Base-by-base conservation (phyloP, 768 basidiomycete species). In the Leccinum imitatum region DNA sequence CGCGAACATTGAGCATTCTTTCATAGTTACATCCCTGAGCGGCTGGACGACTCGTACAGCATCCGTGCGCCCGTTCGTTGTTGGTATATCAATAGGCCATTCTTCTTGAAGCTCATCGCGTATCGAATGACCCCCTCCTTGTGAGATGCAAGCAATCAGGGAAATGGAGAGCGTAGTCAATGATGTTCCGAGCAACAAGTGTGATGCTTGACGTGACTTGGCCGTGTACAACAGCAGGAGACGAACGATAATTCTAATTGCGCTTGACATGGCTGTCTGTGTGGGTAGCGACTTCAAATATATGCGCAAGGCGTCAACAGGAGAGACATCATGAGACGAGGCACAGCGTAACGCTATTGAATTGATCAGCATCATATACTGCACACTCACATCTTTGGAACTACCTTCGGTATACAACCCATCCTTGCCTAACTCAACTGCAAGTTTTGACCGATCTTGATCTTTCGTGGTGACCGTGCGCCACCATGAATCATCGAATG, bases 121-220 rank as follows among this genome's bases (percentile, higher is more conserved):
- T 13, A 93, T 80, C 3, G 81, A 78, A 71, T 87, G 90, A 0
- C 92, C 92, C 3, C 86, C 84, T 13, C 92, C 92, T 69, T 89
- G 87, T 0, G 89, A 80, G 48, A 93, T 85, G 11, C 82, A 84
- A 3, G 89, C 85, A 59, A 93, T 87, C 21, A 93, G 74, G 21
- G 84, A 82, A 33, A 93, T 81, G 0, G 91, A 90, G 1, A 93
- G 77, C 0, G 87, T 85, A 2, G 92, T 93, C n/a, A 92, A 75
- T 2, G 86, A 87, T 14, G 90, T 88, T 62, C 92, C 92, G 13
- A 93, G 80, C 14, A 93, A 77, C 15, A 93, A 77, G 69, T 93
- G 91, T 0, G 91, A 91, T n/a, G 85, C 85, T 4, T 72, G 69
- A 4, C 77, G 80, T 1, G 80, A 77, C 25, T 75, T 73, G 5